phyloP scores from a whole-genome alignment of 179 eudicot genomes.

The Sideroxylon spinosum region DNA sequence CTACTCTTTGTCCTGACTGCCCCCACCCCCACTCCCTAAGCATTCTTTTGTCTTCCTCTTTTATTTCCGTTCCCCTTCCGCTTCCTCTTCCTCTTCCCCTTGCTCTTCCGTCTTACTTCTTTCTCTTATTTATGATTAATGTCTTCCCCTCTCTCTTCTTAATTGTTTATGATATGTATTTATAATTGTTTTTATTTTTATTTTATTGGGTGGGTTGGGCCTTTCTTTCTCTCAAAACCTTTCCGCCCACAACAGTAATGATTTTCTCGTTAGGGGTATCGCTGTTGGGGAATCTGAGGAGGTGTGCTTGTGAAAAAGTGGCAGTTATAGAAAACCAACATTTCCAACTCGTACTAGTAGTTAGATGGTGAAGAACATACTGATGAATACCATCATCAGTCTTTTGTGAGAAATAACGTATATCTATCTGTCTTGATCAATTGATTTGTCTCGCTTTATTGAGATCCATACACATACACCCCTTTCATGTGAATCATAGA shows the following conservation, averaged over 20 bases:
- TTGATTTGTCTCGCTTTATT: too few species aligned
- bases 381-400: background rate
- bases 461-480: too few species aligned
- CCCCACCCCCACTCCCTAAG: too few species aligned
- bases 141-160: too few species aligned
- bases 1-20: background rate
- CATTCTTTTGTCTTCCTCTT: slow-evolving; percentile 1
- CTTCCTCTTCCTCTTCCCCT: background rate
- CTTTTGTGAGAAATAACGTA: background rate
- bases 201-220: background rate
- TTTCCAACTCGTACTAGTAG: background rate
- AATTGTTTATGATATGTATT: background rate
- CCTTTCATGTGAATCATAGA: too few species aligned
- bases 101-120: background rate
- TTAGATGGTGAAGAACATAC: background rate
- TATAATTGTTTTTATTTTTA: background rate
- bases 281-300: slow-evolving; percentile 17
- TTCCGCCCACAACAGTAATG: slow-evolving; percentile 12
- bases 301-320: background rate
- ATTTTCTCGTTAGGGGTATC: slow-evolving; percentile 21
- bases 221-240: background rate
- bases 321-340: background rate
- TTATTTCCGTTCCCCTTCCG: background rate
- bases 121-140: background rate
- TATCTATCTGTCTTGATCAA: too few species aligned